Conservation (phyloP, 345 rosid species). For the Zanthoxylum bungeanum region DNA sequence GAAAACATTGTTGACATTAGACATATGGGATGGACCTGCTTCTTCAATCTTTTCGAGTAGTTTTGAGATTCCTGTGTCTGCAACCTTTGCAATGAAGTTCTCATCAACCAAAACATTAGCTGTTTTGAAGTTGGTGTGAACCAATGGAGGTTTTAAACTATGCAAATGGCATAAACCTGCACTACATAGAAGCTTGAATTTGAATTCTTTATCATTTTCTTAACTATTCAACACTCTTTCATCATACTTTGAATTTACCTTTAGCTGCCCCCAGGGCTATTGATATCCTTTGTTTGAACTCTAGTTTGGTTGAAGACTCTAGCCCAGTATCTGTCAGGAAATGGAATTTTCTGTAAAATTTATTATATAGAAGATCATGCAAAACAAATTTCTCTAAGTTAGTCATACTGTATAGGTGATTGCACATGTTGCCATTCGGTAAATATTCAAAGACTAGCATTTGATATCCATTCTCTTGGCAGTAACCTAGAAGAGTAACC, state of each 20-base stretch:
- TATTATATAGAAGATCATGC: neutral
- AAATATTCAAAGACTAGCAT: constrained; percentile 57
- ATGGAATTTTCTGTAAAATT: neutral
- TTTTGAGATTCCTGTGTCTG: too few relatives aligned
- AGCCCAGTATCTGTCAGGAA: constrained; percentile 34
- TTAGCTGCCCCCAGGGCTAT: constrained; percentile 67
- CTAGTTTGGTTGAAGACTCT: constrained; percentile 42
- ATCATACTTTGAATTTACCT: constrained; percentile 39
- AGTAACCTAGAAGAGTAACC: constrained; percentile 60
- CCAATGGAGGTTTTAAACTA: too few relatives aligned
- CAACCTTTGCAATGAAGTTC: too few relatives aligned
- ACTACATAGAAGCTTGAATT: too few relatives aligned
- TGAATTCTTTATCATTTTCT: too few relatives aligned
- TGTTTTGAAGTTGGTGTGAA: too few relatives aligned
- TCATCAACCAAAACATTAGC: too few relatives aligned
- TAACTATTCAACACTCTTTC: neutral
- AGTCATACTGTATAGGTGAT: constrained; percentile 51
- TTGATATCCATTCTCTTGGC: constrained; percentile 49
- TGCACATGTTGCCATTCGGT: constrained; percentile 61
- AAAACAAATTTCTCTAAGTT: neutral
- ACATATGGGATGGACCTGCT: too few relatives aligned
- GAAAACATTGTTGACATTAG: too few relatives aligned
- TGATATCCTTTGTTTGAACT: constrained; percentile 60
- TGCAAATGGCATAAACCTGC: too few relatives aligned
- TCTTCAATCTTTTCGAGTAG: too few relatives aligned